Evolutionary conservation across 805 yeast species (phyloP), one percentile per base, ranked within the genome.

Genomic region (Jamesozyma lodderae): DNA sequence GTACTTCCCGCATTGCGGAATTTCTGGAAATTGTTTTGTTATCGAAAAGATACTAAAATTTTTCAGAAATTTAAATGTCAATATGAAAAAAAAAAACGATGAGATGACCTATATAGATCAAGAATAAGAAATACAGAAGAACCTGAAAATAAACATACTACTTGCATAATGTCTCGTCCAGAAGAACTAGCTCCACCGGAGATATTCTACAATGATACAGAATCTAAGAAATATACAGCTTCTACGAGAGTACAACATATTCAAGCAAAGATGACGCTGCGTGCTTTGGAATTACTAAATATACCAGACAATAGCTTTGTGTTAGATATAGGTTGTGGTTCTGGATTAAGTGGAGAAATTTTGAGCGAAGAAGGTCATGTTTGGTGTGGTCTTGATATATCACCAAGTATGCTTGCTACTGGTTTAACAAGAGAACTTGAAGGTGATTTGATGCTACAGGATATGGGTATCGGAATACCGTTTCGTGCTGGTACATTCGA

Each of bases 171-270:
- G 97, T 84, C 95, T 2, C 79, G 97, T 67, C 97, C 97, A 48
- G 97, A 88, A 64, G 85, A 85, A 52, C 68, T 87, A 45, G 97
- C 97, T 11, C 97, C 97, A 21, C 96, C 97, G 29, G 97, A 88
- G 65, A 73, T 88, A 43, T 92, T 90, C 58, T 92, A 92, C 60
- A 82, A 87, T 68, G 96, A 88, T 39, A 63, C 76, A 1, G 98
- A 92, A 61, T 83, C 97, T 0, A 69, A 70, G 46, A 92, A 92
- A 55, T 92, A 92, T 61, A 92, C 97, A 0, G 70, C 81, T 2
- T 84, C 95, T 4, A 82, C 96, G 4, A 92, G 98, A 70, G 96
- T 92, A 35, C 98, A 92, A 66, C 96, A 88, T 57, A 92, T 92
- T 53, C 98, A 92, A 63, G 97, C 97, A 2, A 83, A 85, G 58